These are phyloP conservation scores for Pterocarpus macrocarpus DNA, from an alignment of 306 rosid genomes.

Conservation along the genomic window DNA sequence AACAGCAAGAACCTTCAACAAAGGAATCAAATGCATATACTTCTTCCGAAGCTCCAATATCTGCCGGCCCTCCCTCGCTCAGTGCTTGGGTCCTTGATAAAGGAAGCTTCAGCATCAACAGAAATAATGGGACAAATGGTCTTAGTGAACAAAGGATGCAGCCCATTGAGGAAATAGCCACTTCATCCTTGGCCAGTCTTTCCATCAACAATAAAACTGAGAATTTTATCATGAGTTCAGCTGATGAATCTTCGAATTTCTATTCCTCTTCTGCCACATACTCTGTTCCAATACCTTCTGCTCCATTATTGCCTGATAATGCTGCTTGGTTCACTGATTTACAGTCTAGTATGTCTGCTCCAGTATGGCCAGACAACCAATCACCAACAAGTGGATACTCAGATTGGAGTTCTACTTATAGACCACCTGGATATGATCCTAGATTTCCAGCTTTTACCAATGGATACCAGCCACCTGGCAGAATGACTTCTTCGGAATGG, in stretches of 20 bases:
- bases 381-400: conserved; percentile 52
- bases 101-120: conserved; percentile 57
- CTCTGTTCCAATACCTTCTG: conserved; percentile 83
- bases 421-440: conserved; percentile 58
- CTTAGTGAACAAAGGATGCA: conserved; percentile 55
- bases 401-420: conserved; percentile 63
- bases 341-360: conserved; percentile 51
- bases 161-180: conserved; percentile 73
- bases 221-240: conserved; percentile 43
- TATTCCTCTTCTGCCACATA: conserved; percentile 59
- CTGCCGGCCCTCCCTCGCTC: conserved; percentile 93
- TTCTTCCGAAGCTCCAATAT: conserved; percentile 56
- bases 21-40: conserved; percentile 57
- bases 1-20: conserved; percentile 57
- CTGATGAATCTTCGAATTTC: conserved; percentile 46
- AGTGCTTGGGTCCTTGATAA: conserved; percentile 86
- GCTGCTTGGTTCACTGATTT: conserved; percentile 68
- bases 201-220: conserved; percentile 53
- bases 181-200: conserved; percentile 58
- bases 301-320: conserved; percentile 85
- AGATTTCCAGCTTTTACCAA: conserved; percentile 49
- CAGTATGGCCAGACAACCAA: conserved; percentile 41
- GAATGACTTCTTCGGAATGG: conserved; percentile 96
- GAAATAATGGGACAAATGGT: conserved; percentile 56
- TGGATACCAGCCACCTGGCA: conserved; percentile 62